These are phyloP conservation scores for Agaricus sinodeliciosus DNA, from an alignment of 768 basidiomycete species.

Conservation along the genomic window DNA sequence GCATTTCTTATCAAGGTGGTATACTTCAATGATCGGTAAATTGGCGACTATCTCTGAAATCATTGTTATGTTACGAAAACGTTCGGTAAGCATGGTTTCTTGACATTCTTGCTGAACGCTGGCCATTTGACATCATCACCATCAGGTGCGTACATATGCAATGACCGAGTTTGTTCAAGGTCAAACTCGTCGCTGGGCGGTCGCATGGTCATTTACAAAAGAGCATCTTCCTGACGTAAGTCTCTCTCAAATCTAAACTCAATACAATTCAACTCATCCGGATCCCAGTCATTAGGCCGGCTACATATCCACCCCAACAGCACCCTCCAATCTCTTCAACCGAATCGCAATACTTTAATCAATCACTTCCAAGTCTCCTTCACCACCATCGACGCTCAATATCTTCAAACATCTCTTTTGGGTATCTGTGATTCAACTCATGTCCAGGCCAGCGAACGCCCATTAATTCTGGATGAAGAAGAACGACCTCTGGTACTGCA, in stretches of 20 bases:
- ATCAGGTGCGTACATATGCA: slow-evolving; percentile 80
- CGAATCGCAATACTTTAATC: slow-evolving; percentile 47
- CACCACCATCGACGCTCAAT: slow-evolving; percentile 4
- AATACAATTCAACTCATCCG: not conserved
- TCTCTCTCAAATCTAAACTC: slow-evolving; percentile 8
- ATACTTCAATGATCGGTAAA: slow-evolving; percentile 89
- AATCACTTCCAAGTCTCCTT: slow-evolving; percentile 26
- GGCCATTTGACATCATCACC: not conserved
- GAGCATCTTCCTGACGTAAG: slow-evolving; percentile 73
- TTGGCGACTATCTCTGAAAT: slow-evolving; percentile 57
- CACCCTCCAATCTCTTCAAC: slow-evolving; percentile 45
- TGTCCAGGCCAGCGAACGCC: slow-evolving; percentile 2
- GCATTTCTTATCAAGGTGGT: slow-evolving; percentile 57
- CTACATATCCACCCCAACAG: slow-evolving; percentile 28
- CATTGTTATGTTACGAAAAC: slow-evolving; percentile 49
- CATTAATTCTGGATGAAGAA: slow-evolving; percentile 6
- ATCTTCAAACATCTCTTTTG: slow-evolving; percentile 1
- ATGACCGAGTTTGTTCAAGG: slow-evolving; percentile 82
- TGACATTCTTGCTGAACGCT: not conserved
- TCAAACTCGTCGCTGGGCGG: slow-evolving; percentile 85
- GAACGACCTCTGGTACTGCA: not conserved
- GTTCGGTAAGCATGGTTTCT: slow-evolving; percentile 20
- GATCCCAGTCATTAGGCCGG: slow-evolving; percentile 19
- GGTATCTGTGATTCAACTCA: not conserved
- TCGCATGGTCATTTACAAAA: slow-evolving; percentile 77